These are phyloP conservation scores for Lipomyces anomalus DNA, from an alignment of 805 yeast species.

Conservation along the genomic window DNA sequence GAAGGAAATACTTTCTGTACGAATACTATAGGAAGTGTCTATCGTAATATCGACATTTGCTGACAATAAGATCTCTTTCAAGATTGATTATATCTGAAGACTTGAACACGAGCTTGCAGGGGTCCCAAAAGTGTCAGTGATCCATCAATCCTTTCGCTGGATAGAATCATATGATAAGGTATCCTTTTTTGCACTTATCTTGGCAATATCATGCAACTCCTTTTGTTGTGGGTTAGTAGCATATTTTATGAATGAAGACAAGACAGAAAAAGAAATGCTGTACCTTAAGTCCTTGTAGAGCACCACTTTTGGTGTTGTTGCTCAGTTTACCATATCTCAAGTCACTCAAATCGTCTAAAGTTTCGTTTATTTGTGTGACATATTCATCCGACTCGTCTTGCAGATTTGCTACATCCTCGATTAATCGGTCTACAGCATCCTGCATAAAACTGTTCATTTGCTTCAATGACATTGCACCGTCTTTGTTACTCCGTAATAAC, in stretches of 20 bases:
- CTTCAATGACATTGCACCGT: constrained; percentile 2
- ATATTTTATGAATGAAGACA: constrained; percentile 1
- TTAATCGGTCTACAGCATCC: constrained; percentile 9
- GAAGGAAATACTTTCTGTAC: not conserved
- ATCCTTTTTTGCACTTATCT: not conserved
- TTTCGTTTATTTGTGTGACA: constrained; percentile 2
- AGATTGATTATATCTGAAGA: too few species aligned
- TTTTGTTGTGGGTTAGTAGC: too few species aligned
- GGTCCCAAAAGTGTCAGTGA: too few species aligned
- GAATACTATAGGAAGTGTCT: not conserved
- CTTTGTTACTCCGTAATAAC: not conserved
- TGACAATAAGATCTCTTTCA: too few species aligned
- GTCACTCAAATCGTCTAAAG: constrained; percentile 18
- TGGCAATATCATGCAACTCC: too few species aligned
- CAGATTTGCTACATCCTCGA: constrained; percentile 3
- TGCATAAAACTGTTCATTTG: constrained; percentile 14
- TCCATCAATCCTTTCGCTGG: too few species aligned
- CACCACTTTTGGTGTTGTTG: constrained; percentile 1
- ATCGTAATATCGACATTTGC: not conserved
- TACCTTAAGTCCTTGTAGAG: constrained; percentile 4
- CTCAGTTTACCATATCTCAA: constrained; percentile 13
- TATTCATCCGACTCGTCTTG: not conserved
- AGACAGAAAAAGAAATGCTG: not conserved
- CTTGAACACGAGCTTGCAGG: too few species aligned
- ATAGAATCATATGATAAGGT: not conserved